Evolutionary conservation across 768 basidiomycete genomes (phyloP).

Genomic region (Boletus reticulatus): DNA sequence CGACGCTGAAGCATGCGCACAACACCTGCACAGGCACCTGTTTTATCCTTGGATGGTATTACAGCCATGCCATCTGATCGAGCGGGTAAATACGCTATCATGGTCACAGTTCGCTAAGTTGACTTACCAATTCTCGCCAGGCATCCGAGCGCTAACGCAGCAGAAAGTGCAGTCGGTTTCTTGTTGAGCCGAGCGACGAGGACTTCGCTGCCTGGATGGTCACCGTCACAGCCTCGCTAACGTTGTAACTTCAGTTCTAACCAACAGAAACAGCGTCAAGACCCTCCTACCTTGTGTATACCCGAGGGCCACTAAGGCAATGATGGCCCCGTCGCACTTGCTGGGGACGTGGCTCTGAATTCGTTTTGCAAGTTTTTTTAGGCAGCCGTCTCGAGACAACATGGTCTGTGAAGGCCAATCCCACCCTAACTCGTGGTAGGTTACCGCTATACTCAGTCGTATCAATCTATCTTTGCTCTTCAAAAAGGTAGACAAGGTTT

Average conservation of each 20-base stretch:
- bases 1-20: conserved; percentile 22
- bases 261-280: background rate
- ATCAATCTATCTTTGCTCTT: conserved; percentile 13
- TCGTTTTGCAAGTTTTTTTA: conserved; percentile 15
- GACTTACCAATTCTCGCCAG: conserved; percentile 21
- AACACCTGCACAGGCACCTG: conserved; percentile 5
- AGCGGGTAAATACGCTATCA: background rate
- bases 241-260: background rate
- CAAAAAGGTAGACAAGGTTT: conserved; percentile 14
- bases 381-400: conserved; percentile 4
- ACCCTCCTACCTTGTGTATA: conserved; percentile 1
- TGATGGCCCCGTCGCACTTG: conserved; percentile 18
- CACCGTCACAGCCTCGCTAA: conserved; percentile 1
- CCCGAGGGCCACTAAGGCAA: conserved; percentile 17
- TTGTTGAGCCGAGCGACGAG: conserved; percentile 17
- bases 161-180: conserved; percentile 18
- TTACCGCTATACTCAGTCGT: conserved; percentile 24
- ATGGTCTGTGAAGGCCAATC: conserved; percentile 10
- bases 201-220: conserved; percentile 13
- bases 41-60: conserved; percentile 2
- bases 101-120: background rate
- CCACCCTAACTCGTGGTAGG: conserved; percentile 27
- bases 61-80: conserved; percentile 17
- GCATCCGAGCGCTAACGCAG: conserved; percentile 16
- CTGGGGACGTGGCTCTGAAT: conserved; percentile 2